Evolutionary conservation across 1,284 basidiomycete species (phyloP).

Genomic region (Gastroboletus turbinatus): DNA sequence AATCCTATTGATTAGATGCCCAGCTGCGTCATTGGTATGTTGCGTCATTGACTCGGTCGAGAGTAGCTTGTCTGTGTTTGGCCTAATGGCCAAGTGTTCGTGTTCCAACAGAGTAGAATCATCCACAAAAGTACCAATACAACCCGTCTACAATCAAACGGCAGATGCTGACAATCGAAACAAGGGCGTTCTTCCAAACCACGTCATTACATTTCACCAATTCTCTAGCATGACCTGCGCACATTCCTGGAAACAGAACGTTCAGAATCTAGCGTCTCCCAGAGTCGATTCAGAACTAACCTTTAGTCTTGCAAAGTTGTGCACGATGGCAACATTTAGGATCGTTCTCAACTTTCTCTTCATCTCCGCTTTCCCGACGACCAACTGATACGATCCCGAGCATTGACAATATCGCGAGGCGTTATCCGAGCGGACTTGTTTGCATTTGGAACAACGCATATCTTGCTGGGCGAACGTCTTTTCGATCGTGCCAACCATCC

Average conservation of each 20-base stretch:
- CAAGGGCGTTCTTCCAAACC: not conserved
- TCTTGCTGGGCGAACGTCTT: constrained; percentile 88
- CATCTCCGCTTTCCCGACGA: constrained; percentile 68
- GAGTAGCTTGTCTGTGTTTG: too few species aligned
- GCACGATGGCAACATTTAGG: constrained; percentile 76
- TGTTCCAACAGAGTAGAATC: too few species aligned
- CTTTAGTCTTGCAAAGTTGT: constrained; percentile 65
- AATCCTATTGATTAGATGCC: too few species aligned
- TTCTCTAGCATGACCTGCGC: constrained; percentile 48
- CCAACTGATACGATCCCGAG: constrained; percentile 80
- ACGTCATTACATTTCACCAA: constrained; percentile 35
- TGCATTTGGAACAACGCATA: constrained; percentile 83
- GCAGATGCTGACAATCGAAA: not conserved
- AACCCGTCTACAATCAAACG: constrained; percentile 3
- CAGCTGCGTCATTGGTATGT: too few species aligned
- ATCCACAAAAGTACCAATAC: constrained; percentile 5
- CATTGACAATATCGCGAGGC: constrained; percentile 86
- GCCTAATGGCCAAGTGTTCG: too few species aligned
- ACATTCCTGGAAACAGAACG: constrained; percentile 45
- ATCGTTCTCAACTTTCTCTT: constrained; percentile 74
- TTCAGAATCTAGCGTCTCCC: constrained; percentile 7
- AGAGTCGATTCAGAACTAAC: constrained; percentile 38
- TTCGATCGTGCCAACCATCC: constrained; percentile 71
- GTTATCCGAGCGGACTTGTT: constrained; percentile 86
- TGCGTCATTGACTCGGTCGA: too few species aligned